Conservation (phyloP, 1,284 basidiomycete genomes). For the Rugosomyces carneus region DNA sequence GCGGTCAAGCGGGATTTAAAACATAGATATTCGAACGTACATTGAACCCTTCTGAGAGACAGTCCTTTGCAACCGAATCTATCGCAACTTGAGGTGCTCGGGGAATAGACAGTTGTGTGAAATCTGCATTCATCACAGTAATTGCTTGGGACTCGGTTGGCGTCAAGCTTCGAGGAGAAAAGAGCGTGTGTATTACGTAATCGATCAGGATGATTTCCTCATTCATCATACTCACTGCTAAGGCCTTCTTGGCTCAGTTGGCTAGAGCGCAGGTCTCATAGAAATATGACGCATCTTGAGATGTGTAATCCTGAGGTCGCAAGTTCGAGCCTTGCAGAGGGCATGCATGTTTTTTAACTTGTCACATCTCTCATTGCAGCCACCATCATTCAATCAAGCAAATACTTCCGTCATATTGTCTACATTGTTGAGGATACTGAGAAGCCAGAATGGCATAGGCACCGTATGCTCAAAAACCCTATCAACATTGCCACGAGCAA, state of each 20-base stretch:
- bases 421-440: too few species aligned
- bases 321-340: conserved; percentile 50
- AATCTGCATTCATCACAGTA: conserved; percentile 23
- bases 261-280: background rate
- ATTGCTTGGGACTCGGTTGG: background rate
- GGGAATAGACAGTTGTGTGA: conserved; percentile 31
- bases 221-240: too few species aligned
- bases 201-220: background rate
- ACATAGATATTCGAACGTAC: conserved; percentile 22
- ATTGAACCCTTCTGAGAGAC: conserved; percentile 36
- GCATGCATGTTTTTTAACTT: background rate
- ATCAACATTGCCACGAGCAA: too few species aligned
- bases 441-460: too few species aligned
- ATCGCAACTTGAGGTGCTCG: conserved; percentile 29
- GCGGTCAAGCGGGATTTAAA: background rate
- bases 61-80: conserved; percentile 30
- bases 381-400: too few species aligned
- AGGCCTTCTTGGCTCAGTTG: conserved; percentile 2
- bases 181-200: background rate
- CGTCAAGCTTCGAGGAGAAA: too few species aligned
- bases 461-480: too few species aligned
- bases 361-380: too few species aligned
- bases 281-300: background rate
- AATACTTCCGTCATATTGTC: too few species aligned
- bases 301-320: conserved; percentile 34